Evolutionary conservation across 768 basidiomycete species (phyloP).

Genomic region (Tulasnella sp.): DNA sequence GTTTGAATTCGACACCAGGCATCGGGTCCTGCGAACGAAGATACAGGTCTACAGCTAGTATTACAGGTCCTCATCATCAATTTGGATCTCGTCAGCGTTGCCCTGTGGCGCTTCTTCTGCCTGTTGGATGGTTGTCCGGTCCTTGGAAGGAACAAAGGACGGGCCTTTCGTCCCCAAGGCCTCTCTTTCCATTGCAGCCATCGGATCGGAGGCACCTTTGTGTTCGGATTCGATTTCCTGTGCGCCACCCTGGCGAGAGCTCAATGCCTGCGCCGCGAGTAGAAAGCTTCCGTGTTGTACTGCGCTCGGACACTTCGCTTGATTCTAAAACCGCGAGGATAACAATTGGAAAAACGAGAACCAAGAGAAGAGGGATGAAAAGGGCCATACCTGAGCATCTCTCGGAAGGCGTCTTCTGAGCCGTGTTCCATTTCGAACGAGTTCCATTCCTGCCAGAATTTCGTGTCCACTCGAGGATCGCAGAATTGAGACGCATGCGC

Average conservation of each 20-base stretch:
- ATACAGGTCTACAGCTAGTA: not conserved
- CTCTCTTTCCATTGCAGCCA: slow-evolving; percentile 79
- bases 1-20: not conserved
- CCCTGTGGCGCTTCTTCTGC: slow-evolving; percentile 41
- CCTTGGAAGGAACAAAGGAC: slow-evolving; percentile 72
- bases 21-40: not conserved
- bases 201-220: slow-evolving; percentile 59
- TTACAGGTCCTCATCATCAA: slow-evolving; percentile 66
- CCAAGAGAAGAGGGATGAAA: not conserved
- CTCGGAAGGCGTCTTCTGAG: slow-evolving; percentile 91
- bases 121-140: slow-evolving; percentile 42
- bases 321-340: slow-evolving; percentile 48
- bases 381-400: slow-evolving; percentile 37
- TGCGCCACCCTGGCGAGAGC: slow-evolving; percentile 55
- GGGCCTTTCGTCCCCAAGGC: slow-evolving; percentile 54
- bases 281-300: slow-evolving; percentile 95
- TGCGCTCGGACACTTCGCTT: slow-evolving; percentile 97
- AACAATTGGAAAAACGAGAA: not conserved
- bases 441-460: slow-evolving; percentile 98
- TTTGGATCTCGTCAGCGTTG: slow-evolving; percentile 83
- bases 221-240: slow-evolving; percentile 39
- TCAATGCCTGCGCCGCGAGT: slow-evolving; percentile 86
- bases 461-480: slow-evolving; percentile 84
- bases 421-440: slow-evolving; percentile 97
- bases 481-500: slow-evolving; percentile 99